phyloP scores from a whole-genome alignment of 192 early-diverging fungal species.

The Podochytrium sp. region DNA sequence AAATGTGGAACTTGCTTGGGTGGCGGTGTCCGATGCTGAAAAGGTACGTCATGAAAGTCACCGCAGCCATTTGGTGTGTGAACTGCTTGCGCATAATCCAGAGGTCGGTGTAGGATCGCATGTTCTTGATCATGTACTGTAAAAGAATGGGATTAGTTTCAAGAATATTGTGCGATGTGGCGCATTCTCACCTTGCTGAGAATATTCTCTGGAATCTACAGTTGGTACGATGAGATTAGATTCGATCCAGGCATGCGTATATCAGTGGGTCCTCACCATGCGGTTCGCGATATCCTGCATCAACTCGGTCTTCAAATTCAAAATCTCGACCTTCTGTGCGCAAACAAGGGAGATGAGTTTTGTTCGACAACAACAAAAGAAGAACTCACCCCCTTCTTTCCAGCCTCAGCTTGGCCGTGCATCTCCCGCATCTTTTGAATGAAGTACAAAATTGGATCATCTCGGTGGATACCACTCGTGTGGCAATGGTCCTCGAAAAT shows the following conservation, averaged over 20 bases:
- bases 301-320: slow-evolving; percentile 83
- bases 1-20: slow-evolving; percentile 89
- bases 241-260: too few species aligned
- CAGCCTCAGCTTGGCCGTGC: slow-evolving; percentile 45
- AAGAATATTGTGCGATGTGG: background rate
- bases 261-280: too few species aligned
- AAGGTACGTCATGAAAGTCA: slow-evolving; percentile 90
- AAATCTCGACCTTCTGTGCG: slow-evolving; percentile 64
- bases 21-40: slow-evolving; percentile 85
- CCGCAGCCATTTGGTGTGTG: slow-evolving; percentile 83
- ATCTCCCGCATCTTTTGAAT: slow-evolving; percentile 74
- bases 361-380: background rate
- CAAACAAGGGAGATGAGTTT: background rate
- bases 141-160: background rate
- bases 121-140: slow-evolving; percentile 72
- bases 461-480: slow-evolving; percentile 74
- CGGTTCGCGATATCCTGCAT: slow-evolving; percentile 83
- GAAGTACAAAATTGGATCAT: slow-evolving; percentile 85
- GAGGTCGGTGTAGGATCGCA: slow-evolving; percentile 83
- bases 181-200: slow-evolving; percentile 68
- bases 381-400: slow-evolving; percentile 57
- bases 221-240: too few species aligned
- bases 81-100: slow-evolving; percentile 97
- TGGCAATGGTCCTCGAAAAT: slow-evolving; percentile 91
- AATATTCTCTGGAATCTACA: slow-evolving; percentile 85